Conservation (phyloP, 768 basidiomycete species). For the Boletales sp. region DNA sequence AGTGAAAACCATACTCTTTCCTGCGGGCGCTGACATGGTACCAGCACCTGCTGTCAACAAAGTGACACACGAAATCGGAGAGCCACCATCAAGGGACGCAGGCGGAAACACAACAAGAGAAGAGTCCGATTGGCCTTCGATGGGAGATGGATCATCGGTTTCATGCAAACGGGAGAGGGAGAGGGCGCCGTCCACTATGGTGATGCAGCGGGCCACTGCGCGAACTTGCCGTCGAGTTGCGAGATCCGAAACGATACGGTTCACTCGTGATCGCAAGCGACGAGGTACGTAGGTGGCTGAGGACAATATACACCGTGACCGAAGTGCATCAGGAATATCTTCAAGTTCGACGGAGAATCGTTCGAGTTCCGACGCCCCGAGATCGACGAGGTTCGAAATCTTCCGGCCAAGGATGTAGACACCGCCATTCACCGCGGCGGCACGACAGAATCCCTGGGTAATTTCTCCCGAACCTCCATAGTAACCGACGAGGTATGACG, state of each 20-base stretch:
- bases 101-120: slow-evolving; percentile 76
- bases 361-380: slow-evolving; percentile 8
- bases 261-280: slow-evolving; percentile 21
- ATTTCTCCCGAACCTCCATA: slow-evolving; percentile 94
- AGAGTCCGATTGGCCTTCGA: slow-evolving; percentile 47
- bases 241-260: slow-evolving; percentile 9
- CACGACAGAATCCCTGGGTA: slow-evolving; percentile 85
- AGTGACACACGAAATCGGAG: slow-evolving; percentile 50
- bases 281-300: slow-evolving; percentile 37
- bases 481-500: slow-evolving; percentile 89
- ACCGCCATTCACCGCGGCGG: slow-evolving; percentile 75
- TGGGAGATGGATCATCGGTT: slow-evolving; percentile 6
- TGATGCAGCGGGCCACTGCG: slow-evolving; percentile 46
- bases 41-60: slow-evolving; percentile 69
- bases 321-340: slow-evolving; percentile 58
- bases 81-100: slow-evolving; percentile 44
- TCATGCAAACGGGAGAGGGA: slow-evolving; percentile 28
- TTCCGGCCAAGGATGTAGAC: slow-evolving; percentile 67
- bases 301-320: slow-evolving; percentile 53
- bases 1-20: slow-evolving; percentile 44
- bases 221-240: slow-evolving; percentile 1
- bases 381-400: slow-evolving; percentile 29
- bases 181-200: slow-evolving; percentile 40
- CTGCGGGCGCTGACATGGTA: slow-evolving; percentile 68
- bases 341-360: slow-evolving; percentile 49